These are phyloP conservation scores for Candida sp. DNA, from an alignment of 1,139 yeast genomes.

Conservation along the genomic window DNA sequence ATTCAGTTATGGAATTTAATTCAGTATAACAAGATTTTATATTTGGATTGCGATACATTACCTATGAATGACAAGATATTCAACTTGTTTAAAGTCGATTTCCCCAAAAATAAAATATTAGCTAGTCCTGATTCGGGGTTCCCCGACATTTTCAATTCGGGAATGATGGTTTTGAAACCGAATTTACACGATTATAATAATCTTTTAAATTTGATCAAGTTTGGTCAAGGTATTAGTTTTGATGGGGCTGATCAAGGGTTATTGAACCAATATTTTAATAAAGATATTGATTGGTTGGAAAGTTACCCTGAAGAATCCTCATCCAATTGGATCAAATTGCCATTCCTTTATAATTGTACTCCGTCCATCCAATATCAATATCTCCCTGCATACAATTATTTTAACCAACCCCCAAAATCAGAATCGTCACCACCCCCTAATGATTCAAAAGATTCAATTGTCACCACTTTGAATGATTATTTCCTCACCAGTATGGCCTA, in stretches of 20 bases:
- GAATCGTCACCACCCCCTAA: conserved; percentile 1
- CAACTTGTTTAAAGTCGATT: conserved; percentile 29
- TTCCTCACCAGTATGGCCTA: conserved; percentile 23
- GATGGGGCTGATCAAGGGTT: conserved; percentile 98
- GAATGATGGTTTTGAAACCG: conserved; percentile 72
- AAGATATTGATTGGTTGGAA: conserved; percentile 42
- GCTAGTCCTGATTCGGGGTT: conserved; percentile 96
- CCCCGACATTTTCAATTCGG: conserved; percentile 95
- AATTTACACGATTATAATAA: conserved; percentile 39
- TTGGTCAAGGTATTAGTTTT: conserved; percentile 46
- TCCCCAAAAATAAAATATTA: conserved; percentile 38
- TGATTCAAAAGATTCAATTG: conserved; percentile 7
- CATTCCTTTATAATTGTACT: conserved; percentile 85
- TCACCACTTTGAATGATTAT: conserved; percentile 17
- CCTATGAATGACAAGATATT: conserved; percentile 35
- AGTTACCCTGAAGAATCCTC: conserved; percentile 6
- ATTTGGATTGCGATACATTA: conserved; percentile 80
- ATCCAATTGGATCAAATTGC: conserved; percentile 63
- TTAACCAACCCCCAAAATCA: conserved; percentile 24
- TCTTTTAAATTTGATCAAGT: conserved; percentile 34
- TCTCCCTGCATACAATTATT: conserved; percentile 73
- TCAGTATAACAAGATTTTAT: conserved; percentile 57
- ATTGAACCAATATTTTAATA: conserved; percentile 73
- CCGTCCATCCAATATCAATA: conserved; percentile 81
- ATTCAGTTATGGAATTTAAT: conserved; percentile 65